Evolutionary conservation across 441 rosid genomes (phyloP).

Genomic region (Populus tomentosa): DNA sequence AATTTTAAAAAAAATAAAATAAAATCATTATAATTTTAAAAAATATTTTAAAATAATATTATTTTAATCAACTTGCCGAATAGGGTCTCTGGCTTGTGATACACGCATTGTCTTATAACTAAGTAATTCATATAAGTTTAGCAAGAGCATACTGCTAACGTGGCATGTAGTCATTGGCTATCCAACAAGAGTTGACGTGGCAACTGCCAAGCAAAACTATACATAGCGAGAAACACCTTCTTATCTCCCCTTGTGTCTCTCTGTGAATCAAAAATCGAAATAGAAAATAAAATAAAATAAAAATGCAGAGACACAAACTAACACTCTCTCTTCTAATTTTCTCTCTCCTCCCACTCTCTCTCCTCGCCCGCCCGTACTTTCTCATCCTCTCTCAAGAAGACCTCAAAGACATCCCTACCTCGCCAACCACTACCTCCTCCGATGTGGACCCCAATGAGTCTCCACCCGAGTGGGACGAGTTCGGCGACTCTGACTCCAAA

Average conservation of each 20-base stretch:
- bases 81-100: too few species aligned
- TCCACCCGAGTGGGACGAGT: slow-evolving; percentile 80
- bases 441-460: slow-evolving; percentile 22
- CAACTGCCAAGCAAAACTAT: not conserved
- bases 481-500: slow-evolving; percentile 69
- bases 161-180: not conserved
- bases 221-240: not conserved
- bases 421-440: slow-evolving; percentile 37
- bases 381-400: slow-evolving; percentile 82
- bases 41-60: too few species aligned
- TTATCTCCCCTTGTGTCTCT: not conserved
- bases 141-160: not conserved
- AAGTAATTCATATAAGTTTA: too few species aligned
- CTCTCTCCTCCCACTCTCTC: slow-evolving; percentile 37
- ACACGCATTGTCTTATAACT: too few species aligned
- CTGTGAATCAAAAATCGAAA: not conserved
- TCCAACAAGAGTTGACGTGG: not conserved
- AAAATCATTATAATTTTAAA: too few species aligned
- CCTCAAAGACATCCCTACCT: slow-evolving; percentile 15
- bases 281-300: not conserved
- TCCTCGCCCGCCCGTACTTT: slow-evolving; percentile 61
- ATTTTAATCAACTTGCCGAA: too few species aligned
- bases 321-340: slow-evolving; percentile 15
- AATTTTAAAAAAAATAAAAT: too few species aligned
- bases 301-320: not conserved